Conservation (phyloP, 768 basidiomycete genomes). For the Daedaleopsis sinensis region DNA sequence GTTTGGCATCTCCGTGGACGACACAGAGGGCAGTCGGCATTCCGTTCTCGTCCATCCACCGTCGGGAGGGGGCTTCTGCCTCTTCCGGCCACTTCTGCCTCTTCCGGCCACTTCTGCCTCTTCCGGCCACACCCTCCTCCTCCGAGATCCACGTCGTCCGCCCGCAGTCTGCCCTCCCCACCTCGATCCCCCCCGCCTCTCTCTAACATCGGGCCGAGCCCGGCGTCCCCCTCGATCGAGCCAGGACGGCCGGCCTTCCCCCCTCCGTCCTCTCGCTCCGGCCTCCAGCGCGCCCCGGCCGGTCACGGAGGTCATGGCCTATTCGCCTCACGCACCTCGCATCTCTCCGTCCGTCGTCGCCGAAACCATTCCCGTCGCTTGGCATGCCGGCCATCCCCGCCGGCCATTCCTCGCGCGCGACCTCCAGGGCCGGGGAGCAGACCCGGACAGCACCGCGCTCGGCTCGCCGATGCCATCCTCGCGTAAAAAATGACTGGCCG, state of each 20-base stretch:
- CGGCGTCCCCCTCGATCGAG: no score
- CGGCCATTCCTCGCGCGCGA: background rate
- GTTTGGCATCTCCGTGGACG: slow-evolving; percentile 4
- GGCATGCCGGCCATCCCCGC: no score
- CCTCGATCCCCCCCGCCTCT: slow-evolving; percentile 13
- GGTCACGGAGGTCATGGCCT: no score
- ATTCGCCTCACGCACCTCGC: no score
- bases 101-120: no score
- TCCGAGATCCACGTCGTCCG: background rate
- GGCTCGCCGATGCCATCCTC: background rate
- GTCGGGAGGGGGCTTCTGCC: slow-evolving; percentile 2
- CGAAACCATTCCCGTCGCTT: no score
- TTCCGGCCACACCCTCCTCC: background rate
- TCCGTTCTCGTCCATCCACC: slow-evolving; percentile 7
- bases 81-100: slow-evolving; percentile 8
- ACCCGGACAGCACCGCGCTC: background rate
- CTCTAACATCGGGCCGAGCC: background rate
- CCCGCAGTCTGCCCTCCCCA: background rate
- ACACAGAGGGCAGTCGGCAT: slow-evolving; percentile 8
- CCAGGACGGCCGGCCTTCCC: no score
- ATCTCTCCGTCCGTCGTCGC: no score
- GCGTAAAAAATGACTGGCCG: background rate
- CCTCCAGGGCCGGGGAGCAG: background rate
- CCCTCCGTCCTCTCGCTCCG: no score
- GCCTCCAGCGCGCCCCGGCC: no score